Evolutionary conservation across 2,329 filamentous ascomycete genomes (phyloP).

Genomic region (Canariomyces notabilis): DNA sequence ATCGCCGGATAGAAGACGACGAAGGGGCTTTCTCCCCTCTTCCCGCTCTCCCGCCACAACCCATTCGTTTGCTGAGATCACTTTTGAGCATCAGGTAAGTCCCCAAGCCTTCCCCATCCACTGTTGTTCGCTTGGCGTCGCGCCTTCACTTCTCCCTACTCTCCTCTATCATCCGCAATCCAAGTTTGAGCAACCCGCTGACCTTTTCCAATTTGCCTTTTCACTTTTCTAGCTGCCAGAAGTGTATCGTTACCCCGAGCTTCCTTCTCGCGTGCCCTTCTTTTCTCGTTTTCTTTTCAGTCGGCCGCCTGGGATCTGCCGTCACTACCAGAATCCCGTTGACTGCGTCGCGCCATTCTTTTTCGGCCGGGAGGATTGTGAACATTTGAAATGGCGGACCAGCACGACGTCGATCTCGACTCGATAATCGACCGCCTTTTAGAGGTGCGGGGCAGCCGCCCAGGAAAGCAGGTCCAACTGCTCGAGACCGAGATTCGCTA

Average conservation of each 20-base stretch:
- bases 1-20: conserved; percentile 10
- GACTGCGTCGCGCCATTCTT: conserved; percentile 36
- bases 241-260: conserved; percentile 24
- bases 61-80: conserved; percentile 24
- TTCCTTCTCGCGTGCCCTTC: conserved; percentile 15
- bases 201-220: conserved; percentile 11
- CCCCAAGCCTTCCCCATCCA: conserved; percentile 13
- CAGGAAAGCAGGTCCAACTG: conserved; percentile 97
- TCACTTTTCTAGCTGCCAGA: conserved; percentile 12
- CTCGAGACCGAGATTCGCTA: conserved; percentile 94
- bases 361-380: conserved; percentile 36
- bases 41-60: conserved; percentile 10
- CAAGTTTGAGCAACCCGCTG: conserved; percentile 3
- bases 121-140: conserved; percentile 1
- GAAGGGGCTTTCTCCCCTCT: conserved; percentile 30
- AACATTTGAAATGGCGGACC: conserved; percentile 51
- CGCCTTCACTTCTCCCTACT: neutral
- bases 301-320: conserved; percentile 28
- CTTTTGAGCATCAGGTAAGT: conserved; percentile 24
- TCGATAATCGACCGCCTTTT: conserved; percentile 98
- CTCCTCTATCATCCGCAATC: neutral
- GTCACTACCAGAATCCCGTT: conserved; percentile 21
- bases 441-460: conserved; percentile 94
- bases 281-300: conserved; percentile 15
- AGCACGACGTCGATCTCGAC: conserved; percentile 93